Evolutionary conservation across 2,329 filamentous ascomycete genomes (phyloP).

Genomic region (Tolypocladium tundrense): DNA sequence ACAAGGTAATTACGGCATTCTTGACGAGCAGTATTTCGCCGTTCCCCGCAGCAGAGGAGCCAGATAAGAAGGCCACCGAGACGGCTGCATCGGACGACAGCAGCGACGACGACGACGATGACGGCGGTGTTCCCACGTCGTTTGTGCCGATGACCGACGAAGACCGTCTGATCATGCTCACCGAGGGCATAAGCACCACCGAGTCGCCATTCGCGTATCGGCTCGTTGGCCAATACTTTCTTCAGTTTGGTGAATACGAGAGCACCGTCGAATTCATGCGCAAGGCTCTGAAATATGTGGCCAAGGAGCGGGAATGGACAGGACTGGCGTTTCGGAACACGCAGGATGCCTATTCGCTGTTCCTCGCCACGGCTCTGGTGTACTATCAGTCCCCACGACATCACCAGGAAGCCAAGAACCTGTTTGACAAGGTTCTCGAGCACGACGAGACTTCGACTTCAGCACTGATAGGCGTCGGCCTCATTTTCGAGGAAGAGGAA

Average conservation of each 20-base stretch:
- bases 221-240: slow-evolving; percentile 73
- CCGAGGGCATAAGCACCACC: slow-evolving; percentile 55
- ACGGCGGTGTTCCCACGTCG: slow-evolving; percentile 41
- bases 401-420: slow-evolving; percentile 74
- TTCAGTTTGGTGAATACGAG: slow-evolving; percentile 77
- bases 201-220: slow-evolving; percentile 75
- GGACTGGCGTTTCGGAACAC: slow-evolving; percentile 61
- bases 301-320: slow-evolving; percentile 51
- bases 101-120: slow-evolving; percentile 51
- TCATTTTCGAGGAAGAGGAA: slow-evolving; percentile 89
- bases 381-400: slow-evolving; percentile 84
- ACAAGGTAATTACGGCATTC: slow-evolving; percentile 72
- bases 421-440: slow-evolving; percentile 74
- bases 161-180: slow-evolving; percentile 73
- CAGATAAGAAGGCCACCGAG: slow-evolving; percentile 10
- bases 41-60: slow-evolving; percentile 43
- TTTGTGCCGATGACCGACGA: slow-evolving; percentile 57
- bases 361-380: slow-evolving; percentile 78
- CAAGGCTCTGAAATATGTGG: slow-evolving; percentile 55
- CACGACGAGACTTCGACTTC: slow-evolving; percentile 67
- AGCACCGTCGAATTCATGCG: slow-evolving; percentile 70
- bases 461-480: slow-evolving; percentile 78
- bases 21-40: slow-evolving; percentile 76
- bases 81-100: slow-evolving; percentile 39
- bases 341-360: slow-evolving; percentile 63